Evolutionary conservation across 768 basidiomycete species (phyloP).

Genomic region (Pleurotus cornucopiae): DNA sequence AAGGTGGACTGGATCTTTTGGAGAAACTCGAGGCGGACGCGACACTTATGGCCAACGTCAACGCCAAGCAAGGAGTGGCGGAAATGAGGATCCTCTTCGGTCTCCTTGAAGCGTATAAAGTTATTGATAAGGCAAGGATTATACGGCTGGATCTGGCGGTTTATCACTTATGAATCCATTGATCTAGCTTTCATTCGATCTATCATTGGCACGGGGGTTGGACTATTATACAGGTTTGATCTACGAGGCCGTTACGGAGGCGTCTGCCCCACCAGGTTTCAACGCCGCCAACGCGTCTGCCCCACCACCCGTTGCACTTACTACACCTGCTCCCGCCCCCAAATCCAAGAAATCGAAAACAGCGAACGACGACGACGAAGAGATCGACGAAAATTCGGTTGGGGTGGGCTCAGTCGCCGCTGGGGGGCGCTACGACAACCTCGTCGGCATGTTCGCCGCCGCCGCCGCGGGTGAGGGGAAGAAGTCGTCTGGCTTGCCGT

Average conservation of each 20-base stretch:
- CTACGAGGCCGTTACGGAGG: conserved; percentile 93
- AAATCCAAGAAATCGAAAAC: conserved; percentile 39
- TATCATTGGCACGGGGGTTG: conserved; percentile 94
- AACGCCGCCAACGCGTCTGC: conserved; percentile 47
- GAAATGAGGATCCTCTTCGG: conserved; percentile 87
- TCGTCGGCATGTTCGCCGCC: conserved; percentile 88
- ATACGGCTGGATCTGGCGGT: neutral
- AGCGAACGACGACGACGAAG: conserved; percentile 61
- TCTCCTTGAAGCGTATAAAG: conserved; percentile 76
- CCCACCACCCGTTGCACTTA: conserved; percentile 24
- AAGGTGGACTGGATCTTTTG: conserved; percentile 79
- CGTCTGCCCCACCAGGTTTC: conserved; percentile 88
- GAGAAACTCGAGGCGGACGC: conserved; percentile 62
- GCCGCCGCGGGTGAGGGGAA: conserved; percentile 76
- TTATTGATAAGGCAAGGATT: conserved; percentile 63
- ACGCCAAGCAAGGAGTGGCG: conserved; percentile 74
- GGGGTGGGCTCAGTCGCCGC: conserved; percentile 99
- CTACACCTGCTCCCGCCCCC: conserved; percentile 26
- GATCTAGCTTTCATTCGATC: conserved; percentile 85
- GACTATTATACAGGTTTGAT: conserved; percentile 99
- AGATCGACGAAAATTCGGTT: conserved; percentile 87
- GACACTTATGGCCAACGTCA: conserved; percentile 61
- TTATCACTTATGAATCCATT: neutral
- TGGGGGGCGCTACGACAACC: conserved; percentile 93
- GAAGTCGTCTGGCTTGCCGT: conserved; percentile 65